phyloP scores from a whole-genome alignment of 2,329 filamentous ascomycete species.

The Sclerotinia spermophila region DNA sequence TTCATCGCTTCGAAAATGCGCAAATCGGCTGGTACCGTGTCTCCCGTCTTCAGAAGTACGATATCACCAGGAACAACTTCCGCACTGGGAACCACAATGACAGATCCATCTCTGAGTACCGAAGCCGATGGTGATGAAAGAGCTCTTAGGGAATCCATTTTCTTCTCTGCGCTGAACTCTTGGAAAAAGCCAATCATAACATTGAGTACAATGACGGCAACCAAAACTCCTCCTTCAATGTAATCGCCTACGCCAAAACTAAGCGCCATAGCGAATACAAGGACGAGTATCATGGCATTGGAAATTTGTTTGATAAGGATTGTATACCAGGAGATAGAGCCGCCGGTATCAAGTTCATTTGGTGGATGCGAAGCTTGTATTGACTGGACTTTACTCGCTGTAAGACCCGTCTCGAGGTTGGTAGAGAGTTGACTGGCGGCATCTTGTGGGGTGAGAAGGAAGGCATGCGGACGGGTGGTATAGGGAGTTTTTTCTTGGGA shows the following conservation, averaged over 20 bases:
- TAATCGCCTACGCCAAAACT: conserved; percentile 56
- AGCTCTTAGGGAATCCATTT: conserved; percentile 49
- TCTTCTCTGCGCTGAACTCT: conserved; percentile 52
- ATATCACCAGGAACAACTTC: conserved; percentile 72
- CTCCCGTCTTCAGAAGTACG: conserved; percentile 85
- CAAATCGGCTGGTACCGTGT: conserved; percentile 92
- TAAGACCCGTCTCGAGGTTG: conserved; percentile 64
- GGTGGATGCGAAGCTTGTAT: conserved; percentile 56
- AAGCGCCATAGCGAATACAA: conserved; percentile 56
- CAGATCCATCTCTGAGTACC: conserved; percentile 49
- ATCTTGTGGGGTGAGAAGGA: conserved; percentile 57
- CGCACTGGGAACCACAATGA: conserved; percentile 49
- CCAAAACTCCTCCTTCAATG: conserved; percentile 58
- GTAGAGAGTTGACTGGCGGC: conserved; percentile 61
- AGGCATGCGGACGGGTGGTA: conserved; percentile 46
- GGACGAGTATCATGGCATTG: conserved; percentile 66
- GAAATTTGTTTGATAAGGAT: conserved; percentile 64
- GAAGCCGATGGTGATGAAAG: conserved; percentile 49
- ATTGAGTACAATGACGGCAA: conserved; percentile 56
- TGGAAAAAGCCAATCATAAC: conserved; percentile 55
- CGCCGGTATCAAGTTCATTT: conserved; percentile 41
- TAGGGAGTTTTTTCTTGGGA: conserved; percentile 5
- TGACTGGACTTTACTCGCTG: conserved; percentile 54
- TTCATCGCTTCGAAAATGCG: conserved; percentile 54
- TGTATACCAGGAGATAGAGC: conserved; percentile 63